phyloP scores from a whole-genome alignment of 352 stramenopile genomes.

The Phytophthora kernoviae region DNA sequence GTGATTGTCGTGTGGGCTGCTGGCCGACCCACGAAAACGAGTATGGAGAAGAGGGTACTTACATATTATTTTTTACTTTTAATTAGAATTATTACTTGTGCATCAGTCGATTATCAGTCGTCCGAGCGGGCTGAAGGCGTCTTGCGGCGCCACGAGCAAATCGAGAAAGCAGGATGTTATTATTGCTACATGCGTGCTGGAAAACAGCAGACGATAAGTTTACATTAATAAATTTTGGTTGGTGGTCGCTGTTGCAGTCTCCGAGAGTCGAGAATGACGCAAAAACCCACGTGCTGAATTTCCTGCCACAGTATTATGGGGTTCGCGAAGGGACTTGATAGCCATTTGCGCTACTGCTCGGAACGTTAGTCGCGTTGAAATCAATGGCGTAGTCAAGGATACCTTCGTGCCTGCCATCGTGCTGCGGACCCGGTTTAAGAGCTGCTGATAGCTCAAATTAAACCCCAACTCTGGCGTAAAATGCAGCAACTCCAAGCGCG shows the following conservation, averaged over 20 bases:
- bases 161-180: too few species aligned
- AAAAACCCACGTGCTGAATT: slow-evolving; percentile 27
- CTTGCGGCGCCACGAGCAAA: too few species aligned
- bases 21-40: too few species aligned
- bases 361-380: slow-evolving; percentile 33
- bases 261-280: slow-evolving; percentile 28
- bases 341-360: slow-evolving; percentile 38
- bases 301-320: slow-evolving; percentile 25
- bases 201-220: too few species aligned
- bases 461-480: slow-evolving; percentile 82
- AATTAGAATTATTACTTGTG: too few species aligned
- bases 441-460: slow-evolving; percentile 65
- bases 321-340: slow-evolving; percentile 20
- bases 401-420: slow-evolving; percentile 36
- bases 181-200: too few species aligned
- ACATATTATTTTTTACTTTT: too few species aligned
- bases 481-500: slow-evolving; percentile 71
- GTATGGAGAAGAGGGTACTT: too few species aligned
- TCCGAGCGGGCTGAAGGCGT: too few species aligned
- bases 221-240: slow-evolving; percentile 7
- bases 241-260: slow-evolving; percentile 26
- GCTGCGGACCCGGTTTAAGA: slow-evolving; percentile 53
- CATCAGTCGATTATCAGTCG: too few species aligned
- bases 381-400: slow-evolving; percentile 28
- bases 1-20: too few species aligned